These are phyloP conservation scores for Tricharina praecox DNA, from an alignment of 495 filamentous ascomycete species.

Conservation along the genomic window DNA sequence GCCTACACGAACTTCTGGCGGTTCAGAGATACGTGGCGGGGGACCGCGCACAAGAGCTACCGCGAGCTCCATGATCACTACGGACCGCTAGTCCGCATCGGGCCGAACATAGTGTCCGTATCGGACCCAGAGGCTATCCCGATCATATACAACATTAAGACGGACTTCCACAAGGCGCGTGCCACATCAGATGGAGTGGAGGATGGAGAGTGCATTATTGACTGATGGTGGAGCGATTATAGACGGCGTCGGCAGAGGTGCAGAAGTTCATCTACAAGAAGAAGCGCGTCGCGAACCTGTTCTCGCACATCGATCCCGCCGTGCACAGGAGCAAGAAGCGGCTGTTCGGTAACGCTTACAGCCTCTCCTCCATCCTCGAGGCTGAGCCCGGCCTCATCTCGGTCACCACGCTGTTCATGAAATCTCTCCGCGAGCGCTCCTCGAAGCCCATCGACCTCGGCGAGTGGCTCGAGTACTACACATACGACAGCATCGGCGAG, in stretches of 20 bases:
- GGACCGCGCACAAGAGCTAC: slow-evolving; percentile 12
- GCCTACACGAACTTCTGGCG: background rate
- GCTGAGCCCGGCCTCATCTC: background rate
- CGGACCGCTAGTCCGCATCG: slow-evolving; percentile 20
- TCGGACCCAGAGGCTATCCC: slow-evolving; percentile 22
- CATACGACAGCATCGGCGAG: background rate
- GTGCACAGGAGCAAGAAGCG: slow-evolving; percentile 13
- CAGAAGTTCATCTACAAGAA: background rate
- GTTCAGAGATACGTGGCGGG: background rate
- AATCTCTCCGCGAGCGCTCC: background rate
- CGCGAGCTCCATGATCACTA: background rate
- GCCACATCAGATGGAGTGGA: background rate
- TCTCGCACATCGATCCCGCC: slow-evolving; percentile 9
- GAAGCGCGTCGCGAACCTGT: slow-evolving; percentile 12
- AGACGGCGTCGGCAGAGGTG: too few relatives aligned
- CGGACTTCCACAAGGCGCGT: background rate
- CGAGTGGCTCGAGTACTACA: slow-evolving; percentile 11
- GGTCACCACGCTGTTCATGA: background rate
- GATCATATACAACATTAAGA: slow-evolving; percentile 13
- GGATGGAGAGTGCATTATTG: background rate
- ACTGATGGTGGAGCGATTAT: background rate
- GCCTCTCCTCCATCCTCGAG: background rate
- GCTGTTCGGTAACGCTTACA: background rate
- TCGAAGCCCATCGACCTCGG: background rate
- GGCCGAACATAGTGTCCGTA: slow-evolving; percentile 23